Percentiles rank a stretch among this genome's conserved stretches.
phyloP scores from a whole-genome alignment of 1,284 basidiomycete genomes.

The Pseudozyma sp. region DNA sequence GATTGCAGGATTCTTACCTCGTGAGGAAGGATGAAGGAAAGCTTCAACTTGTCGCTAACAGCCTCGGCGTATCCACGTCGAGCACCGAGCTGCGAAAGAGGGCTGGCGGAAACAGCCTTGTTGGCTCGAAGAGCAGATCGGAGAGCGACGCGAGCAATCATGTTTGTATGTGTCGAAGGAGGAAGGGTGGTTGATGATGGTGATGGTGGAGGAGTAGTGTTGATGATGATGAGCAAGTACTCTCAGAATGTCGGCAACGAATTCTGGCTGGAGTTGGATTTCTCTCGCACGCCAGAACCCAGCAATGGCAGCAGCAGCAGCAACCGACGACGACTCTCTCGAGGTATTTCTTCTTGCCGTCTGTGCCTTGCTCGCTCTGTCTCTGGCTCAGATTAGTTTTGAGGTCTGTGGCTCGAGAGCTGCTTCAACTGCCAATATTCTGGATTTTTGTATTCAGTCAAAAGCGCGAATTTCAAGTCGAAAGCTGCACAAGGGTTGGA shows the following conservation, averaged over 20 bases:
- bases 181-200: neutral
- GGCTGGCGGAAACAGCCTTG: constrained; percentile 23
- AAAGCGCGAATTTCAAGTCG: constrained; percentile 12
- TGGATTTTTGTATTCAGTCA: neutral
- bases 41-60: constrained; percentile 67
- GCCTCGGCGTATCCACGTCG: constrained; percentile 68
- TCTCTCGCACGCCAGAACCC: constrained; percentile 35
- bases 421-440: neutral
- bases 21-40: constrained; percentile 63
- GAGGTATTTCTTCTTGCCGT: constrained; percentile 18
- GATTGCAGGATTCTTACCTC: constrained; percentile 35
- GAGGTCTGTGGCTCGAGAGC: neutral
- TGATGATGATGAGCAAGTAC: neutral
- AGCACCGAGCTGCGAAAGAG: constrained; percentile 52
- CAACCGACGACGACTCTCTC: neutral
- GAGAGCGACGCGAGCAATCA: constrained; percentile 47
- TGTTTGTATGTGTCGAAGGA: constrained; percentile 4
- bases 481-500: neutral
- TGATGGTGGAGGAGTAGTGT: constrained; percentile 7
- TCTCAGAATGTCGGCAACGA: neutral
- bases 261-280: neutral
- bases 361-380: neutral
- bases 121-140: constrained; percentile 43
- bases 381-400: too few relatives aligned
- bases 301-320: neutral